Conservation (phyloP, 1,284 basidiomycete species). For the Ceratobasidium sp. region DNA sequence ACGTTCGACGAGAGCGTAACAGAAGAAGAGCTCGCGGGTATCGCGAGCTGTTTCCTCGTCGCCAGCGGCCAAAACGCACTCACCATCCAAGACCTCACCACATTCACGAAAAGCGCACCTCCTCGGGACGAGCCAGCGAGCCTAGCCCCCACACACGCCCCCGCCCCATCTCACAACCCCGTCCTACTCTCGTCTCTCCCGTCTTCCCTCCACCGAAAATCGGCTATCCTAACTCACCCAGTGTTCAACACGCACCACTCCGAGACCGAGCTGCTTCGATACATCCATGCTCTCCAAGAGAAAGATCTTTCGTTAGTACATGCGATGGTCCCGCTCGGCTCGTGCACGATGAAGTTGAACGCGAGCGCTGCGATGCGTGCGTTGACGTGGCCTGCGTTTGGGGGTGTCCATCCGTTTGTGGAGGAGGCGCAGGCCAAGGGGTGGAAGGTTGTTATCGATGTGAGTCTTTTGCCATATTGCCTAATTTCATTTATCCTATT, state of each 20-base stretch:
- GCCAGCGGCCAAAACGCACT: constrained; percentile 17
- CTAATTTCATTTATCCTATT: too few species aligned
- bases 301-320: constrained; percentile 97
- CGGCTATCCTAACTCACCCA: constrained; percentile 83
- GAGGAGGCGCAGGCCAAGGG: constrained; percentile 92
- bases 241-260: constrained; percentile 97
- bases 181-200: constrained; percentile 63
- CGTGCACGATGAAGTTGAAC: constrained; percentile 97
- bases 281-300: constrained; percentile 92
- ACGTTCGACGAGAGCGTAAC: constrained; percentile 94
- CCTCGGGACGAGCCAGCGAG: neutral
- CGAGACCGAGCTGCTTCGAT: constrained; percentile 97
- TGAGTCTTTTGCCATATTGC: too few species aligned
- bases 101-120: constrained; percentile 21
- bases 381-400: constrained; percentile 93
- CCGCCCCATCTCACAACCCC: constrained; percentile 48
- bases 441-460: constrained; percentile 86
- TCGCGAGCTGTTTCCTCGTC: constrained; percentile 57
- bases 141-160: constrained; percentile 51
- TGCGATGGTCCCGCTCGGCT: constrained; percentile 97
- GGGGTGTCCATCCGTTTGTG: constrained; percentile 91
- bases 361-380: constrained; percentile 97
- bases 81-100: neutral
- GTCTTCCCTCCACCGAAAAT: constrained; percentile 73
- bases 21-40: constrained; percentile 76